These are phyloP conservation scores for Penicillium brasilianum DNA, from an alignment of 2,329 filamentous ascomycete species.

Conservation along the genomic window DNA sequence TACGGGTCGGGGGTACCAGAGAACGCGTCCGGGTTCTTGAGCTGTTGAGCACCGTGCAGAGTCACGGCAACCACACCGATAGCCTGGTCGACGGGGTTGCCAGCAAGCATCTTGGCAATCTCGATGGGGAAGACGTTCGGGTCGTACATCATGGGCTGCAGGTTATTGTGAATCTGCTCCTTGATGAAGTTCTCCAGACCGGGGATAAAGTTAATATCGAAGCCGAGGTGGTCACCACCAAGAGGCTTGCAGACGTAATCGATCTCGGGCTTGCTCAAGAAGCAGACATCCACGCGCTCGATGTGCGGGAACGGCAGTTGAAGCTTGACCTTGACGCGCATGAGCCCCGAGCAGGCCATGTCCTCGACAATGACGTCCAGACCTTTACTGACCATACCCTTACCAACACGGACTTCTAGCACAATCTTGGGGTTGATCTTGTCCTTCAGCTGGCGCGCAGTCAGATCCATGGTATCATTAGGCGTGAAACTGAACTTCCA, in stretches of 20 bases:
- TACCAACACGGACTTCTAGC: conserved; percentile 90
- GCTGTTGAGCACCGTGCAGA: conserved; percentile 84
- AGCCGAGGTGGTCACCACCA: conserved; percentile 91
- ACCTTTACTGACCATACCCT: conserved; percentile 95
- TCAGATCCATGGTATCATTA: conserved; percentile 91
- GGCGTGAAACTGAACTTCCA: conserved; percentile 99
- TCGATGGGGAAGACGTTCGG: conserved; percentile 98
- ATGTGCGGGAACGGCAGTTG: conserved; percentile 95
- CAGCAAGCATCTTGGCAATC: conserved; percentile 96
- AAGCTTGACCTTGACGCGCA: conserved; percentile 97
- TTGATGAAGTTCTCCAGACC: conserved; percentile 91
- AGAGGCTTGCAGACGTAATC: conserved; percentile 98
- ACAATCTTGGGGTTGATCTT: conserved; percentile 98
- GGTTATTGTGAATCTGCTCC: conserved; percentile 92
- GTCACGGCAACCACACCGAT: conserved; percentile 93
- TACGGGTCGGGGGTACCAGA: conserved; percentile 92
- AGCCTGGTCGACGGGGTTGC: conserved; percentile 90
- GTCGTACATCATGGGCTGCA: conserved; percentile 96
- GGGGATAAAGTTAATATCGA: conserved; percentile 99
- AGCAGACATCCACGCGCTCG: conserved; percentile 92
- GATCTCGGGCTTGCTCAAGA: conserved; percentile 84
- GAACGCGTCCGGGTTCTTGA: conserved; percentile 96
- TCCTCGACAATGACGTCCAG: conserved; percentile 97
- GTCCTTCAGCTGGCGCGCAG: conserved; percentile 84
- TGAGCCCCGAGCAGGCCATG: conserved; percentile 92